Conservation (phyloP, 768 basidiomycete genomes). For the Psilocybe cyanescens region DNA sequence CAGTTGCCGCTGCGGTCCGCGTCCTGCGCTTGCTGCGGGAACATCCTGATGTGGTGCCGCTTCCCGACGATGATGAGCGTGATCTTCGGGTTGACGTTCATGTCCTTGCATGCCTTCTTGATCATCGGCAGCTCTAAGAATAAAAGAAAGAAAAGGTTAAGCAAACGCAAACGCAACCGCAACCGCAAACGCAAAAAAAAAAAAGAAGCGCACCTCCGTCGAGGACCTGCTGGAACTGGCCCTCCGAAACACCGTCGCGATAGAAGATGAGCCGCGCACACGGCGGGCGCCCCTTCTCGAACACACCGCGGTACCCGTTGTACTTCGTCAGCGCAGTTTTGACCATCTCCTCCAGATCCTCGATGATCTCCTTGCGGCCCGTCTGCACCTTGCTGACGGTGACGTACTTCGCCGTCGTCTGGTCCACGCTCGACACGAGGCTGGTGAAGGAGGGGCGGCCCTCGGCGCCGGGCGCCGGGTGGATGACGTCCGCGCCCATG, state of each 20-base stretch:
- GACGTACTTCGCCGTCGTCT: constrained; percentile 69
- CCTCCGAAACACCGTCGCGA: constrained; percentile 62
- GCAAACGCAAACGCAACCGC: constrained; percentile 38
- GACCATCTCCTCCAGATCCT: constrained; percentile 67
- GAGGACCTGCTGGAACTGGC: constrained; percentile 54
- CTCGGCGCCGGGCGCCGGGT: constrained; percentile 78
- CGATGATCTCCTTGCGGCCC: constrained; percentile 75
- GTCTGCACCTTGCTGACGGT: constrained; percentile 63
- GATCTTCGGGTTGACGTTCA: constrained; percentile 65
- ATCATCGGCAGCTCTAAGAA: not conserved
- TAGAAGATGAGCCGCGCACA: constrained; percentile 77
- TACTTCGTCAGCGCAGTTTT: constrained; percentile 53
- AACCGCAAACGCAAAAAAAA: too few species aligned
- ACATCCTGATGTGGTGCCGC: constrained; percentile 63
- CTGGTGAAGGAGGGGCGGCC: constrained; percentile 81
- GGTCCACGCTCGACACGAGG: constrained; percentile 79
- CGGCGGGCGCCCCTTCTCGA: constrained; percentile 60
- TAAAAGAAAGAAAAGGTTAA: not conserved
- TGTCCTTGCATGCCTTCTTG: constrained; percentile 55
- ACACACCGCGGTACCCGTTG: constrained; percentile 48
- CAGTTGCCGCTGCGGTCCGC: constrained; percentile 74
- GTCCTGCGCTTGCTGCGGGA: constrained; percentile 35
- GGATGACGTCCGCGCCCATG: constrained; percentile 85
- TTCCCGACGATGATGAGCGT: constrained; percentile 84
- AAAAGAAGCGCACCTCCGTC: constrained; percentile 24